Percentiles rank a stretch among this genome's conserved stretches.
phyloP scores from a whole-genome alignment of 805 yeast genomes.

The Ogataea siamensis region DNA sequence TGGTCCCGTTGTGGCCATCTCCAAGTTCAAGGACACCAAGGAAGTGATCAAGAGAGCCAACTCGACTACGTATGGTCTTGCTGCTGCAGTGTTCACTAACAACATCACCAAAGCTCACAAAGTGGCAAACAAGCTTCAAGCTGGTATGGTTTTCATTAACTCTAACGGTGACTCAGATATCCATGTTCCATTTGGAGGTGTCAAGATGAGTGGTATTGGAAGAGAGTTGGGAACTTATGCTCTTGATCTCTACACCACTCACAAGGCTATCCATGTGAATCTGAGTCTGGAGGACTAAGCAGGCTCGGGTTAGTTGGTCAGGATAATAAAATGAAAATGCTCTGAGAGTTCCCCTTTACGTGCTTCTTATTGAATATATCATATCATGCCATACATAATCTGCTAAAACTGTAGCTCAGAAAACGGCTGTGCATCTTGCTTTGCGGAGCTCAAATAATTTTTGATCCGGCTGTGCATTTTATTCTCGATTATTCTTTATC shows the following conservation, averaged over 20 bases:
- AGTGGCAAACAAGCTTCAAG: slow-evolving; percentile 59
- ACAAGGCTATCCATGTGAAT: slow-evolving; percentile 71
- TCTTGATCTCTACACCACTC: slow-evolving; percentile 58
- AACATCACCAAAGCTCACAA: slow-evolving; percentile 58
- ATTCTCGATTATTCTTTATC: slow-evolving; percentile 14
- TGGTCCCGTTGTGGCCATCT: slow-evolving; percentile 74
- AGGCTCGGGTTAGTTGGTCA: not conserved
- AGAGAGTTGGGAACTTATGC: slow-evolving; percentile 69
- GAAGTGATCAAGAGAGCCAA: slow-evolving; percentile 68
- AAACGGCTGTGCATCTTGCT: not conserved
- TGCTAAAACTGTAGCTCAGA: not conserved
- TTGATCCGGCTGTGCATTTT: slow-evolving; percentile 2
- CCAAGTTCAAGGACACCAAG: slow-evolving; percentile 62
- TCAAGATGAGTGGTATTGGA: slow-evolving; percentile 64
- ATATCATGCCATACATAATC: too few species aligned
- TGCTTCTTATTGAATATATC: too few species aligned
- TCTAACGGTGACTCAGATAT: slow-evolving; percentile 55
- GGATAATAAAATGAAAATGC: not conserved
- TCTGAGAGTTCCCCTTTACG: not conserved
- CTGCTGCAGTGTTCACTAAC: slow-evolving; percentile 73
- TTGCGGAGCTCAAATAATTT: not conserved
- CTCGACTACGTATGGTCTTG: slow-evolving; percentile 69
- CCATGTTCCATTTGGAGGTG: slow-evolving; percentile 68
- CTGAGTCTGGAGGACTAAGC: slow-evolving; percentile 28
- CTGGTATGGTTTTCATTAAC: slow-evolving; percentile 68